Conservation (phyloP, 208 protist genomes). For the Phytomonas sp. region DNA sequence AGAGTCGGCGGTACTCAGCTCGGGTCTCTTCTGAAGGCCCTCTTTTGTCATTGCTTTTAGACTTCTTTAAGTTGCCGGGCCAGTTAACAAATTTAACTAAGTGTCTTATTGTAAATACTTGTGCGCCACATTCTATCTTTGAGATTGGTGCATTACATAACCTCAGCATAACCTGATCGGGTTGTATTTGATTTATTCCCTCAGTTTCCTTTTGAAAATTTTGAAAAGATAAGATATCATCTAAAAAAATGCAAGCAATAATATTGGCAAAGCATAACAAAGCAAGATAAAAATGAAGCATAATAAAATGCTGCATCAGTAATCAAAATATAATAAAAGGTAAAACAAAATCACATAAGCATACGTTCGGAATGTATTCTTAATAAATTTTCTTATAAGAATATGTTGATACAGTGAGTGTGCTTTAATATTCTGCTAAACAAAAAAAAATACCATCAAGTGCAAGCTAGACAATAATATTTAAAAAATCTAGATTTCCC, state of each 20-base stretch:
- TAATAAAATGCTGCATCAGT: constrained; percentile 1
- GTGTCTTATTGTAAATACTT: neutral
- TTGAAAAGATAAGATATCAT: constrained; percentile 13
- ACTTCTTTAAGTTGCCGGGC: neutral
- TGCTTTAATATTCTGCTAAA: neutral
- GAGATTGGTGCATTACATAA: neutral
- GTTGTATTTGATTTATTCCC: constrained; percentile 11
- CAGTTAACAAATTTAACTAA: neutral
- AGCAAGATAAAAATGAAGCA: neutral
- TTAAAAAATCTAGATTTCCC: neutral
- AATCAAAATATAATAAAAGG: neutral
- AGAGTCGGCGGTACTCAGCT: constrained; percentile 38
- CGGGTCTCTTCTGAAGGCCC: neutral
- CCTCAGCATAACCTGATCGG: constrained; percentile 1
- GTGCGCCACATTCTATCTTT: neutral
- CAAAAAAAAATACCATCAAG: constrained; percentile 4
- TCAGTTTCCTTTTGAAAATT: neutral
- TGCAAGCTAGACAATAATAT: constrained; percentile 1
- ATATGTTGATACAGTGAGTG: neutral
- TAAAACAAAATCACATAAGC: neutral
- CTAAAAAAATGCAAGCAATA: constrained; percentile 12
- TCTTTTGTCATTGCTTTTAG: neutral
- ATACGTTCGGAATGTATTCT: constrained; percentile 4
- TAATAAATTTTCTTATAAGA: constrained; percentile 1
- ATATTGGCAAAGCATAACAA: constrained; percentile 1